Conservation (phyloP, 2,329 filamentous ascomycete genomes). For the Trichoderma atrobrunneum region DNA sequence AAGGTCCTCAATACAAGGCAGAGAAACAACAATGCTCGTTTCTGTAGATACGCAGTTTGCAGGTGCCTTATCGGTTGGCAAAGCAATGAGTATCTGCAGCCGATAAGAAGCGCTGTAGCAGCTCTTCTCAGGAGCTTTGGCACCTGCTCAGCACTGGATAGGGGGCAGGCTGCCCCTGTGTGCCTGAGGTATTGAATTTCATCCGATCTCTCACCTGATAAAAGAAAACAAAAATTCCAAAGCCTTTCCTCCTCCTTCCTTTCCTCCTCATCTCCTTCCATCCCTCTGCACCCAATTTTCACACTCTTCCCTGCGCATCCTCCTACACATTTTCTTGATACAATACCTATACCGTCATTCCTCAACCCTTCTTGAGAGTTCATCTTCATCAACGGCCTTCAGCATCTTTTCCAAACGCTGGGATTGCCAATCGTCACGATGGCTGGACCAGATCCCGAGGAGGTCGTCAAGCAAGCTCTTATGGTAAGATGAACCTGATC, state of each 20-base stretch:
- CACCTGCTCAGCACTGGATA: background rate
- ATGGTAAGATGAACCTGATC: background rate
- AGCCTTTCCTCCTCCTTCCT: background rate
- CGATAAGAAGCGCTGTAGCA: background rate
- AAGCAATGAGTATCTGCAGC: background rate
- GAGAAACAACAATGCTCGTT: background rate
- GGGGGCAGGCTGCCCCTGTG: background rate
- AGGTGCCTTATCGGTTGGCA: background rate
- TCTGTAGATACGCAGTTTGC: background rate
- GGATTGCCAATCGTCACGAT: background rate
- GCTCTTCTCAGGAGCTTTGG: background rate
- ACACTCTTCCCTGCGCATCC: background rate
- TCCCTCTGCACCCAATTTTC: background rate
- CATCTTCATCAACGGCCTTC: background rate
- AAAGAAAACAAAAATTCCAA: background rate
- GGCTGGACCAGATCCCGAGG: background rate
- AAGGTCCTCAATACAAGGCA: background rate
- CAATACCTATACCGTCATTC: background rate
- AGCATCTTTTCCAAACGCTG: background rate
- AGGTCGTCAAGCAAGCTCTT: background rate
- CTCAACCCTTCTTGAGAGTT: background rate
- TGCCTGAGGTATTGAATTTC: conserved; percentile 9
- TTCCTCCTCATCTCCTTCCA: background rate
- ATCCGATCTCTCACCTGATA: background rate
- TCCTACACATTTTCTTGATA: background rate